These are phyloP conservation scores for Cicer pinnatifidum DNA, from an alignment of 306 rosid genomes.

Conservation along the genomic window DNA sequence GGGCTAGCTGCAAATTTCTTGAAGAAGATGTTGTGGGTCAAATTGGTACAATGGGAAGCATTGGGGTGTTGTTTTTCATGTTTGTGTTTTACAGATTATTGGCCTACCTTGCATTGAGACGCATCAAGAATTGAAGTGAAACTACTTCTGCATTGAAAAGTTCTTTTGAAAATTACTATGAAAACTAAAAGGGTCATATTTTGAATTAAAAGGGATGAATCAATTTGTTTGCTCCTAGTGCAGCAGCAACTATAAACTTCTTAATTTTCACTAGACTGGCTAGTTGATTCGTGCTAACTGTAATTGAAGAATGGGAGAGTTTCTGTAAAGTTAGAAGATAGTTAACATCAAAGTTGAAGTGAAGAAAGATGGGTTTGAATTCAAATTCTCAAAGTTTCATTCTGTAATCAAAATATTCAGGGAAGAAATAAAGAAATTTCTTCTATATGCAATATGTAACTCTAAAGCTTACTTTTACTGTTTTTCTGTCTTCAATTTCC, in stretches of 20 bases:
- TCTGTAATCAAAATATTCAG: conserved; percentile 38
- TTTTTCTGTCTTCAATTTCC: neutral
- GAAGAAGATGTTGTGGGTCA: conserved; percentile 85
- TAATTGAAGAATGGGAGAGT: conserved; percentile 43
- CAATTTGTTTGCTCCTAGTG: conserved; percentile 43
- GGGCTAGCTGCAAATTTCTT: conserved; percentile 62
- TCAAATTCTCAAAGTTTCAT: conserved; percentile 43
- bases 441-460: conserved; percentile 22
- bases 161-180: conserved; percentile 13
- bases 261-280: conserved; percentile 39
- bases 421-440: conserved; percentile 48
- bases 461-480: neutral
- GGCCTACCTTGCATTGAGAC: conserved; percentile 80
- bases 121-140: conserved; percentile 58
- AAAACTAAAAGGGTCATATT: neutral
- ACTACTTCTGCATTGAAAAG: neutral
- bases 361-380: conserved; percentile 41
- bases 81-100: conserved; percentile 77
- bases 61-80: conserved; percentile 68
- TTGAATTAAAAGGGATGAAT: conserved; percentile 35
- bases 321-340: conserved; percentile 50
- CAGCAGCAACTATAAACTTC: conserved; percentile 30
- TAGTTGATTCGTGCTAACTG: conserved; percentile 46
- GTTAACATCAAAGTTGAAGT: conserved; percentile 30
- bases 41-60: conserved; percentile 61